Conservation (phyloP, 1,284 basidiomycete genomes). For the Laetiporus sulphureus region DNA sequence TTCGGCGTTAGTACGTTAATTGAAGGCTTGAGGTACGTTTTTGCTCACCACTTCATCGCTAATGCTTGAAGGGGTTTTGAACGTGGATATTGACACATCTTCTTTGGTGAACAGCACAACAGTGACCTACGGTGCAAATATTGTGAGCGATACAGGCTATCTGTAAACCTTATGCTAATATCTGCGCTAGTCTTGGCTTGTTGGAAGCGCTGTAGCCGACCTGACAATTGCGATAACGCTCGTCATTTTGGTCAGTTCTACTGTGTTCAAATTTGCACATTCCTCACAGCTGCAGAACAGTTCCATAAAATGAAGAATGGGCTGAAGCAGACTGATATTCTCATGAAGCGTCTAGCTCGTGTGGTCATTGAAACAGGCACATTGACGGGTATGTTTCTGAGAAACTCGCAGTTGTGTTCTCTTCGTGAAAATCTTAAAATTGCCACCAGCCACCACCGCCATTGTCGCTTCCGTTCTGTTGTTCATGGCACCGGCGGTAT, state of each 20-base stretch:
- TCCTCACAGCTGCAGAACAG: not conserved
- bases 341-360: not conserved
- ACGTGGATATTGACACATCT: no score
- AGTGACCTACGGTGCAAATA: no score
- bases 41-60: no score
- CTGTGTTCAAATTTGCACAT: not conserved
- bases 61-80: no score
- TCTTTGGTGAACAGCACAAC: no score
- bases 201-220: not conserved
- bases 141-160: no score
- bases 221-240: not conserved
- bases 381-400: not conserved
- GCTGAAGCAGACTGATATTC: not conserved
- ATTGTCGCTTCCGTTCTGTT: no score
- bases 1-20: no score
- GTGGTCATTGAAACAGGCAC: conserved; percentile 2
- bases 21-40: no score
- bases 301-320: not conserved
- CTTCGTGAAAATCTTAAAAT: not conserved
- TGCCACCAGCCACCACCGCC: no score
- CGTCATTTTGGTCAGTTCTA: not conserved
- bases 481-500: no score
- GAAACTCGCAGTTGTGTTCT: not conserved
- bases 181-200: not conserved
- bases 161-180: no score